Percentiles rank a stretch among this genome's conserved stretches.
Evolutionary conservation across 768 basidiomycete species (phyloP).

Genomic region (Russula olivacea): DNA sequence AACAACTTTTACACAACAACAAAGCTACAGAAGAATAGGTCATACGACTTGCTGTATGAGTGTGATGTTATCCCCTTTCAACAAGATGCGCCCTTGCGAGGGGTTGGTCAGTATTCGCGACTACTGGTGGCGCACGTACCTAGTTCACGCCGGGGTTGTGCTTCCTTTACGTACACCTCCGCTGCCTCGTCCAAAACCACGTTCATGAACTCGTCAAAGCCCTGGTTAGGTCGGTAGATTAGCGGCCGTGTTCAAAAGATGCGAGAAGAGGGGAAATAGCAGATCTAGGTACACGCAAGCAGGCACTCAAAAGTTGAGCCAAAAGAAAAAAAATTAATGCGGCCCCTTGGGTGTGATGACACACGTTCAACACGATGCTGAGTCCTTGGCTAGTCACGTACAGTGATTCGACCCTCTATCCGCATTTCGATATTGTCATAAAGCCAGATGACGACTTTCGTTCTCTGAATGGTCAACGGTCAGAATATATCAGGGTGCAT

Average conservation of each 20-base stretch:
- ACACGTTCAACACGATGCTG: constrained; percentile 36
- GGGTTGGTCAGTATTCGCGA: constrained; percentile 11
- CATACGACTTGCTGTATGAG: constrained; percentile 71
- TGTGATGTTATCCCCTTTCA: constrained; percentile 99
- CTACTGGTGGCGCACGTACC: constrained; percentile 45
- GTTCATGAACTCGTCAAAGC: constrained; percentile 99
- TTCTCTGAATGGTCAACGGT: constrained; percentile 44
- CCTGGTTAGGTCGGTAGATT: constrained; percentile 45
- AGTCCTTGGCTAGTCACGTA: constrained; percentile 48
- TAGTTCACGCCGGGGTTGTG: constrained; percentile 75
- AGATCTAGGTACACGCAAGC: constrained; percentile 4
- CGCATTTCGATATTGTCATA: constrained; percentile 97
- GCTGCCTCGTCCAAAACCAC: constrained; percentile 89
- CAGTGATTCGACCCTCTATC: constrained; percentile 92
- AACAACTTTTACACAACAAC: constrained; percentile 24
- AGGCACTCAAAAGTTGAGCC: background rate
- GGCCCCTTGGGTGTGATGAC: constrained; percentile 34
- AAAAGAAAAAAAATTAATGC: constrained; percentile 21
- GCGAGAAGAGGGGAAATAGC: constrained; percentile 9
- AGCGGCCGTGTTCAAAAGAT: background rate
- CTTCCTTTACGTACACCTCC: constrained; percentile 88
- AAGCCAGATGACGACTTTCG: constrained; percentile 87
- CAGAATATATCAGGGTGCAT: constrained; percentile 17
- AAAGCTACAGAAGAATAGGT: constrained; percentile 12
- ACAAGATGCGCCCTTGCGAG: constrained; percentile 76